Evolutionary conservation across 2,329 filamentous ascomycete genomes (phyloP).

Genomic region (Neofusicoccum ribis): DNA sequence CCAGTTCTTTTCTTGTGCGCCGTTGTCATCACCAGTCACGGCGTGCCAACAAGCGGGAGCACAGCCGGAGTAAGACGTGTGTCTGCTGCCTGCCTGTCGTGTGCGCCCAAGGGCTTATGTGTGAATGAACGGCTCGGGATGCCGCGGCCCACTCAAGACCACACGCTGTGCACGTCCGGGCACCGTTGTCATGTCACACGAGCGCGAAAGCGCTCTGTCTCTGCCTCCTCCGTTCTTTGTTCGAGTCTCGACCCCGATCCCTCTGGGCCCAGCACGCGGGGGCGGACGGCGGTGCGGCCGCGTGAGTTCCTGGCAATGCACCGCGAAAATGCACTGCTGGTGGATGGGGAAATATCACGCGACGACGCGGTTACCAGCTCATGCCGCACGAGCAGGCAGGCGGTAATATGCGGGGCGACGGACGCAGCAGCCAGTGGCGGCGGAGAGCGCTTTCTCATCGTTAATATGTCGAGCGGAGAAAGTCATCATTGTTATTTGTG

Average conservation of each 20-base stretch:
- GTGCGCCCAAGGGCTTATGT: slow-evolving; percentile 14
- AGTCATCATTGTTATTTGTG: background rate
- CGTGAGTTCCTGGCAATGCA: background rate
- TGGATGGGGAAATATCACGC: slow-evolving; percentile 1
- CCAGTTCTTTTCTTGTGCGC: background rate
- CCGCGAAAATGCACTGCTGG: background rate
- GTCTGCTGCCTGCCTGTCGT: background rate
- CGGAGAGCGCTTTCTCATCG: background rate
- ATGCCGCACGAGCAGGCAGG: background rate
- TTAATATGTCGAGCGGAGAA: background rate
- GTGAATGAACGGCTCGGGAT: background rate
- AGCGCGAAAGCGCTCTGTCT: slow-evolving; percentile 9
- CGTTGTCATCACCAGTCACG: slow-evolving; percentile 2
- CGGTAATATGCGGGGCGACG: background rate
- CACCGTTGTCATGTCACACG: slow-evolving; percentile 1
- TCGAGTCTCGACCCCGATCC: background rate
- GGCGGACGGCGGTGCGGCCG: background rate
- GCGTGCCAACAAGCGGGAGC: background rate
- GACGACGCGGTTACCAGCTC: background rate
- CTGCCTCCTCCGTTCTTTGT: background rate
- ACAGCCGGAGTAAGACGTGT: slow-evolving; percentile 10
- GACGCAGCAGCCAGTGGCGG: background rate
- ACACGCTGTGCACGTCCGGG: no score
- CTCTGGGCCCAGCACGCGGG: background rate
- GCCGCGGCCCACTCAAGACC: background rate